Conservation (phyloP, 169 alveolate genomes). For the Plasmodium inui region DNA sequence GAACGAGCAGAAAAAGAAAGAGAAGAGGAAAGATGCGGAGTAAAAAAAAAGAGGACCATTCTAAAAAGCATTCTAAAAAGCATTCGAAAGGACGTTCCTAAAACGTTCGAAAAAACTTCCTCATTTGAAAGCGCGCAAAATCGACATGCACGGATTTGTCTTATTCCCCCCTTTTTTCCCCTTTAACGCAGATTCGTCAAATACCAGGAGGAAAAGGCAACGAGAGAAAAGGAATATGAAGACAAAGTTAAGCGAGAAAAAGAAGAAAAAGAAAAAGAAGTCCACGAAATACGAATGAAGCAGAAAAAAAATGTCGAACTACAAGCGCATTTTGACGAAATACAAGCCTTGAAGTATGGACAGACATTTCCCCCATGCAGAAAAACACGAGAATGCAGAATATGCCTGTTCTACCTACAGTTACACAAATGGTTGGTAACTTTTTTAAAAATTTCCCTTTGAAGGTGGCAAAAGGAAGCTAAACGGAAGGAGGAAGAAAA, state of each 20-base stretch:
- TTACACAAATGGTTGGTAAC: background rate
- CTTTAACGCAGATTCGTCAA: conserved; percentile 15
- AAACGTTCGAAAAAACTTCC: background rate
- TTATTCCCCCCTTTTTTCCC: background rate
- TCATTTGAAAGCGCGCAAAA: background rate
- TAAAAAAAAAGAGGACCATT: conserved; percentile 14
- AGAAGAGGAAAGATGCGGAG: conserved; percentile 50
- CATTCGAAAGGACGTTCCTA: too few relatives aligned
- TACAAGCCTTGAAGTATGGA: conserved; percentile 64
- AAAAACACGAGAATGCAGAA: background rate
- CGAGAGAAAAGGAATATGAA: conserved; percentile 62
- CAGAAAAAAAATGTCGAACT: conserved; percentile 66
- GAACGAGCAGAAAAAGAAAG: conserved; percentile 39
- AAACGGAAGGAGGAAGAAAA: conserved; percentile 48
- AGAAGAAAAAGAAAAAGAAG: conserved; percentile 61
- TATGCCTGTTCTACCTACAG: background rate
- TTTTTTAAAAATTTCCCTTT: conserved; percentile 9
- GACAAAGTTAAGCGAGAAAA: conserved; percentile 56
- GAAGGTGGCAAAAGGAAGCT: conserved; percentile 65
- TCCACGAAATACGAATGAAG: conserved; percentile 68
- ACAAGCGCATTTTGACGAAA: conserved; percentile 66
- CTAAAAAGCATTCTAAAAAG: background rate
- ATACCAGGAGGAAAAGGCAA: conserved; percentile 47
- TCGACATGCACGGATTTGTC: background rate
- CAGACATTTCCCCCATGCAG: background rate